These are phyloP conservation scores for Sporisorium sorghi DNA, from an alignment of 1,284 basidiomycete genomes.

Conservation along the genomic window DNA sequence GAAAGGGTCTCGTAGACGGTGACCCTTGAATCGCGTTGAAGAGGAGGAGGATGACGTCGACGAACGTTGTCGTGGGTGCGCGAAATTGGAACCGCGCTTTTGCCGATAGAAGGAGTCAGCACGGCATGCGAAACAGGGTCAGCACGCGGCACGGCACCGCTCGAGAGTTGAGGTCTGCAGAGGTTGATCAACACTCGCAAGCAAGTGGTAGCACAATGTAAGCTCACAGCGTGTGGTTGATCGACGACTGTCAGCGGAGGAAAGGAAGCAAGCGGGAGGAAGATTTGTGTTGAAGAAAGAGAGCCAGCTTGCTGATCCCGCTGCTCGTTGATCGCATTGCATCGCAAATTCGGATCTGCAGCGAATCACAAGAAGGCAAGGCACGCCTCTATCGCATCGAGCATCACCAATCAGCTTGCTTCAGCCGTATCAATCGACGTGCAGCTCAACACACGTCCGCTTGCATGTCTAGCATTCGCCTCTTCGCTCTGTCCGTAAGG, in stretches of 20 bases:
- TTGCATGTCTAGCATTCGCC: neutral
- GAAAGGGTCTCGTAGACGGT: neutral
- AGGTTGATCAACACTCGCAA: too few species aligned
- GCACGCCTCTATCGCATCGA: neutral
- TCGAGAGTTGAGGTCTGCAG: neutral
- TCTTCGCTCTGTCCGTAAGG: neutral
- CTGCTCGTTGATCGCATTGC: neutral
- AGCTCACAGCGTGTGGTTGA: too few species aligned
- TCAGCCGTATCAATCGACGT: neutral
- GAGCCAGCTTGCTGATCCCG: neutral
- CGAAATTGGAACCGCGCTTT: neutral
- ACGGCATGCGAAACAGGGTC: neutral
- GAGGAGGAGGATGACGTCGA: conserved; percentile 5
- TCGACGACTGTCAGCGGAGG: too few species aligned
- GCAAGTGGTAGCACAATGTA: too few species aligned
- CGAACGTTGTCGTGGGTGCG: too few species aligned
- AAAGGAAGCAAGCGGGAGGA: neutral
- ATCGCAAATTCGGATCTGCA: neutral
- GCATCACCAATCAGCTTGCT: neutral
- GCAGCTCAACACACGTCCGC: neutral
- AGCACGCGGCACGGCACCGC: neutral
- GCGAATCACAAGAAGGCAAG: conserved; percentile 6
- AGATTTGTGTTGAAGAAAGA: neutral
- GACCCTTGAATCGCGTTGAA: neutral
- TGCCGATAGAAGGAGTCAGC: conserved; percentile 2